These are phyloP conservation scores for Hanseniaspora uvarum DNA, from an alignment of 1,139 yeast genomes.

Conservation along the genomic window DNA sequence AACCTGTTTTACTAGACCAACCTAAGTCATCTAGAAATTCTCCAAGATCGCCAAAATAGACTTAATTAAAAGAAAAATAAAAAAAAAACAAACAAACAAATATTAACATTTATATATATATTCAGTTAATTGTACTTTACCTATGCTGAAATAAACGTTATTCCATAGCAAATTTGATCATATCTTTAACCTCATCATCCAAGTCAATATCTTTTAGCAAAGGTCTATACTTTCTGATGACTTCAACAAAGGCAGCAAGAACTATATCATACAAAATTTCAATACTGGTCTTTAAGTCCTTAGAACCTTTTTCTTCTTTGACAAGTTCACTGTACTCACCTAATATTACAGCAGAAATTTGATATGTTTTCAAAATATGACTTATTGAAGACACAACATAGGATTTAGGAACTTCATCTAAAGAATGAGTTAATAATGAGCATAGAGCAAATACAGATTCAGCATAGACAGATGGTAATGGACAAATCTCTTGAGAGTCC, in stretches of 20 bases:
- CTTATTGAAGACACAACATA: slow-evolving; percentile 46
- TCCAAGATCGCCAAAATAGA: slow-evolving; percentile 13
- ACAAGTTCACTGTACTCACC: slow-evolving; percentile 36
- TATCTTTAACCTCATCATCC: slow-evolving; percentile 50
- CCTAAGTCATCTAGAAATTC: slow-evolving; percentile 12
- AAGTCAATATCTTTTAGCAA: slow-evolving; percentile 54
- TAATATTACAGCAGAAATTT: slow-evolving; percentile 48
- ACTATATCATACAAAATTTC: slow-evolving; percentile 52
- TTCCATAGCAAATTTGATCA: slow-evolving; percentile 65
- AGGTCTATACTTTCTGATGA: slow-evolving; percentile 53
- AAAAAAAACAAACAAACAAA: neutral
- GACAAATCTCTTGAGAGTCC: slow-evolving; percentile 48
- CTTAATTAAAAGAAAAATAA: neutral
- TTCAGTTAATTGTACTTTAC: neutral
- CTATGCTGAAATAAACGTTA: slow-evolving; percentile 21
- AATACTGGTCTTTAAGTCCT: slow-evolving; percentile 33
- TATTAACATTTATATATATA: neutral
- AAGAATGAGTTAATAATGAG: slow-evolving; percentile 42
- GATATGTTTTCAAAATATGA: slow-evolving; percentile 49
- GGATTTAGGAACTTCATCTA: slow-evolving; percentile 52
- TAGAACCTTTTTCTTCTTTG: slow-evolving; percentile 22
- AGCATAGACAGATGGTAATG: slow-evolving; percentile 55
- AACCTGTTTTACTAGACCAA: slow-evolving; percentile 80
- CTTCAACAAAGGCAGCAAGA: slow-evolving; percentile 51
- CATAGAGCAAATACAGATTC: slow-evolving; percentile 52